These are phyloP conservation scores for Acer saccharum DNA, from an alignment of 345 rosid species.

Conservation along the genomic window DNA sequence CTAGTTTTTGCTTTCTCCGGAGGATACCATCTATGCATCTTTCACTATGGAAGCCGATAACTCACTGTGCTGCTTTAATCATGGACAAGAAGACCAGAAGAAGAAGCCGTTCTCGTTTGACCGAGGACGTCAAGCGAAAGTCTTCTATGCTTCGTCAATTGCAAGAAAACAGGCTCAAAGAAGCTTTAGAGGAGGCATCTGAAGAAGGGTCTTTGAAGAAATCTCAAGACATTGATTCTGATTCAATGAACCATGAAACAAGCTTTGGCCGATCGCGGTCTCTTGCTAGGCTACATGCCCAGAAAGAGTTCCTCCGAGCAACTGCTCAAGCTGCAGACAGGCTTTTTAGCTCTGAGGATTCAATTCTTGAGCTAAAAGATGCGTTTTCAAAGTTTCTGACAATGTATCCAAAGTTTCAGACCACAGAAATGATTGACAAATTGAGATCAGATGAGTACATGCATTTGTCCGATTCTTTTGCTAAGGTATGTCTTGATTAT, in stretches of 20 bases:
- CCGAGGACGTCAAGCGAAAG: slow-evolving; percentile 43
- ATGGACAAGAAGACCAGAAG: slow-evolving; percentile 66
- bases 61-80: slow-evolving; percentile 76
- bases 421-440: slow-evolving; percentile 68
- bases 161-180: slow-evolving; percentile 74
- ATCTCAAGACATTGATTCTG: slow-evolving; percentile 65
- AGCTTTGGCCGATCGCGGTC: slow-evolving; percentile 75
- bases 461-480: slow-evolving; percentile 54
- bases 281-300: slow-evolving; percentile 80
- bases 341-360: slow-evolving; percentile 47
- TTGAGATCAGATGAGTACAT: slow-evolving; percentile 68
- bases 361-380: slow-evolving; percentile 58
- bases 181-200: slow-evolving; percentile 91
- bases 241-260: slow-evolving; percentile 45
- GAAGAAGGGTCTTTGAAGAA: slow-evolving; percentile 77
- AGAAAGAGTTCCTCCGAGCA: slow-evolving; percentile 78
- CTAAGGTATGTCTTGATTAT: slow-evolving; percentile 93
- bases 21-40: slow-evolving; percentile 64
- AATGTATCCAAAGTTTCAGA: slow-evolving; percentile 80
- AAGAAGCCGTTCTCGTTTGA: slow-evolving; percentile 56
- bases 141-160: slow-evolving; percentile 59
- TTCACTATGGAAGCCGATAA: slow-evolving; percentile 81
- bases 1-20: background rate
- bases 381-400: slow-evolving; percentile 72
- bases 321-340: slow-evolving; percentile 71